Base-by-base conservation (phyloP, 257 asterid species). In the Plantago ovata region DNA sequence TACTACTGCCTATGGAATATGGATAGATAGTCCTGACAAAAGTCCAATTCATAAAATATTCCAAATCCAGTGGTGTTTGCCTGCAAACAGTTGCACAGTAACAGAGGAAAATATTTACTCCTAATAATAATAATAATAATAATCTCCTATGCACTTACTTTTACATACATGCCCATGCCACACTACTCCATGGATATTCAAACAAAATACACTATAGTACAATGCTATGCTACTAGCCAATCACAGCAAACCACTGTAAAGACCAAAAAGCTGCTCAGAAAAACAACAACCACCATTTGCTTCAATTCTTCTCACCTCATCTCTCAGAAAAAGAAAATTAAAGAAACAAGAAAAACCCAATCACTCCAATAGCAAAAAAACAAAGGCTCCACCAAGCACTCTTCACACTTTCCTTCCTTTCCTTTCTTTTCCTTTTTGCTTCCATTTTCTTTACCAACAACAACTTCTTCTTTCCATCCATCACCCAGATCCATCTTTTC, bases 31-130 rank as follows among this genome's bases (percentile, higher is more conserved):
- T 28, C 69, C 65, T 23, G 74, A 53, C 66, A 64, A 48, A 39
- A 63, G 71, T 62, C 54, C 53, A 65, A 52, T 70, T 69, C 71
- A 63, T 70, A 65, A 72, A 66, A 66, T 72, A 57, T 77, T 72
- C 79, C 79, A 72, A 61, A 72, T 69, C 65, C 67, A 68, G 75
- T 54, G 75, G 75, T 54, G 75, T 42, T 42, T 72, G 58, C 64
- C 70, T 69, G 63, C 68, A 22, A n/a, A n/a, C n/a, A 9, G 24
- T 62, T 32, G 59, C 76, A 65, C 77, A 69, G 76, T 75, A 41
- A 15, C 66, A 62, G 63, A 63, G 67, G 46, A 36, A 64, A 72
- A n/a, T n/a, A n/a, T n/a, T n/a, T n/a, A n/a, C n/a, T n/a, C n/a
- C n/a, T n/a, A n/a, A n/a, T n/a, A n/a, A n/a, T n/a, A n/a, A n/a